phyloP scores from a whole-genome alignment of 306 rosid species.

The Cicer judaicum region DNA sequence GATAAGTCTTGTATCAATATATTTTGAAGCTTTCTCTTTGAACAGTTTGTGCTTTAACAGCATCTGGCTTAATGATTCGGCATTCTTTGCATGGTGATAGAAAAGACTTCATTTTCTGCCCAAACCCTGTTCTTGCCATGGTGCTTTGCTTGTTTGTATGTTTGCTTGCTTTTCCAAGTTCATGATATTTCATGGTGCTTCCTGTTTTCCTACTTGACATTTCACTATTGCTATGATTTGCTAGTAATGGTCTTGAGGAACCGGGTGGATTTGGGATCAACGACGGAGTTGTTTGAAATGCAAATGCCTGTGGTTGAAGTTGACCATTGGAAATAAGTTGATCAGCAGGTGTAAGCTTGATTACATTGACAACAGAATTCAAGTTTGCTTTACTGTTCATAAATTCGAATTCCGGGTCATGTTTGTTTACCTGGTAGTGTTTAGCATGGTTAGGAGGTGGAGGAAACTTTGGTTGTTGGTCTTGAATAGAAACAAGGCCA shows the following conservation, averaged over 20 bases:
- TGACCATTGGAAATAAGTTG: slow-evolving; percentile 57
- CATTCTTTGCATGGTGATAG: slow-evolving; percentile 64
- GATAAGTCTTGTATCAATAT: slow-evolving; percentile 44
- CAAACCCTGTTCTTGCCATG: slow-evolving; percentile 41
- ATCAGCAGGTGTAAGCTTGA: slow-evolving; percentile 58
- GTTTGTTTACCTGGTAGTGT: slow-evolving; percentile 41
- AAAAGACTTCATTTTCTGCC: slow-evolving; percentile 53
- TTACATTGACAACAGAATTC: slow-evolving; percentile 44
- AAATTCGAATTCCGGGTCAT: slow-evolving; percentile 59
- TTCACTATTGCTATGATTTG: slow-evolving; percentile 44
- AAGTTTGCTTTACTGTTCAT: slow-evolving; percentile 44
- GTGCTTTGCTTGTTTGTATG: slow-evolving; percentile 43
- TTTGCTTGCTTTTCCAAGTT: slow-evolving; percentile 39
- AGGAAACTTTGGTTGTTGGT: slow-evolving; percentile 52
- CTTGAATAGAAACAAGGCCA: slow-evolving; percentile 61
- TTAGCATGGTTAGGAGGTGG: slow-evolving; percentile 40
- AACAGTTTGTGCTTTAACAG: slow-evolving; percentile 40
- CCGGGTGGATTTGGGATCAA: slow-evolving; percentile 25
- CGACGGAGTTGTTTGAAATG: slow-evolving; percentile 45
- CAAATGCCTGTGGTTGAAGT: slow-evolving; percentile 51
- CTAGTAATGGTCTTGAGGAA: slow-evolving; percentile 42
- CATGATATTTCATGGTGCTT: slow-evolving; percentile 38
- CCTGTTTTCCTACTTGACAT: slow-evolving; percentile 43
- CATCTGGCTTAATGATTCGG: slow-evolving; percentile 46
- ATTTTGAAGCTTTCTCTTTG: slow-evolving; percentile 48